Percentiles rank a stretch among this genome's conserved stretches.
Conservation (phyloP, 1,284 basidiomycete species). For the Trametes versicolor region DNA sequence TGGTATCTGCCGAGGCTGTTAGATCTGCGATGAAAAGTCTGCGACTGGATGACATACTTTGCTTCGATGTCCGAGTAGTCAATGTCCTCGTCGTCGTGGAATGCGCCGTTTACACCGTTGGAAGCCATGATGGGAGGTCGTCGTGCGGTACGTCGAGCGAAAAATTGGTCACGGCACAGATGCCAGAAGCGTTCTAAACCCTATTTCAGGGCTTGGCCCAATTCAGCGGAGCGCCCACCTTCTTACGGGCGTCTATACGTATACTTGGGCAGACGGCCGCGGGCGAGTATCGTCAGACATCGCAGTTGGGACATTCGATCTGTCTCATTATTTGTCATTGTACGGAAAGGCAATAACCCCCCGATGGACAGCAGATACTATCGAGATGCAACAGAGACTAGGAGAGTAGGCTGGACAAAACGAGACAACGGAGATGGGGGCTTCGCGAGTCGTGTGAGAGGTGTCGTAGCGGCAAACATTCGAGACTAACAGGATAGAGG, state of each 20-base stretch:
- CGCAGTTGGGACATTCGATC: neutral
- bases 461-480: conserved; percentile 33
- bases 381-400: conserved; percentile 43
- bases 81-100: conserved; percentile 71
- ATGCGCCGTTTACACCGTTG: conserved; percentile 43
- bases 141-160: conserved; percentile 25
- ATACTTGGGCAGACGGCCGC: neutral
- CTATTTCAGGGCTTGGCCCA: conserved; percentile 22
- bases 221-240: conserved; percentile 1
- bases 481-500: conserved; percentile 26
- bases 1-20: conserved; percentile 67
- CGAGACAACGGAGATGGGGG: conserved; percentile 38
- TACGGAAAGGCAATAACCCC: conserved; percentile 23
- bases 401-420: conserved; percentile 38
- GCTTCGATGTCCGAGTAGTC: conserved; percentile 96
- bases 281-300: neutral
- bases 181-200: conserved; percentile 26
- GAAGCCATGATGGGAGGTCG: conserved; percentile 37
- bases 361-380: conserved; percentile 39
- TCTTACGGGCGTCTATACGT: neutral
- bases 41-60: conserved; percentile 65
- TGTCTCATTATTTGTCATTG: conserved; percentile 37
- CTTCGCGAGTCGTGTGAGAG: conserved; percentile 32
- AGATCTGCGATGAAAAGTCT: conserved; percentile 12
- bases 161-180: conserved; percentile 30